Base-by-base conservation (phyloP, 495 filamentous ascomycete species). In the Neurospora sp. region DNA sequence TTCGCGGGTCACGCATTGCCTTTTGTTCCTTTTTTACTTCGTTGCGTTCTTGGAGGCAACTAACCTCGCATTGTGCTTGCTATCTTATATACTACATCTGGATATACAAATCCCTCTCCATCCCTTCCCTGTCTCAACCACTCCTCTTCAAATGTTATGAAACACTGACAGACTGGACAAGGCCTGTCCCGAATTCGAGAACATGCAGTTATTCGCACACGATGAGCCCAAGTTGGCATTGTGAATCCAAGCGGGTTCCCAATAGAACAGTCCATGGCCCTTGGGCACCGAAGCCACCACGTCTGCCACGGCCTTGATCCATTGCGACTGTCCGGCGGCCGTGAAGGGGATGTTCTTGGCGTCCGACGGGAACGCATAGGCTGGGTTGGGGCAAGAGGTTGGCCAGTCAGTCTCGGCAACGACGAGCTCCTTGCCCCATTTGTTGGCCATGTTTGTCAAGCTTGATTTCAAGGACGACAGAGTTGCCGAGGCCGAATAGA, bases 391-490 rank as follows among this genome's bases (percentile, higher is more conserved):
- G 74, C 89, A 92, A 9, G 83, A 82, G n/a, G 81, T 85, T 0
- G 90, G 90, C 89, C 89, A 92, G 77, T 92, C 84, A 1, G 87
- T 90, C 80, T 93, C 90, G 6, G 88, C 89, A 2, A 92, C 88
- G 20, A 89, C 74, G 31, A 92, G 79, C 31, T 86, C 81, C 79
- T 92, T 92, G 5, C 81, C 83, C 81, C 89, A 92, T 3, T 78
- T 82, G 68, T 81, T 83, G 40, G 86, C 84, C 83, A 92, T 85
- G 71, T 89, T 89, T 3, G 79, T 84, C 72, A 92, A 75, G 74
- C 85, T 88, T 1, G 80, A 82, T 76, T 86, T 84, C 73, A 92
- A 84, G 16, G 84, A 79, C 0, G 85, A 76, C 5, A 92, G 84
- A 0, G 86, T 90, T 20, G 90, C 89, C 20, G 73, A 78, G 0